Base-by-base conservation (phyloP, 148 eudicot species). In the Tetragonia tetragonoides region DNA sequence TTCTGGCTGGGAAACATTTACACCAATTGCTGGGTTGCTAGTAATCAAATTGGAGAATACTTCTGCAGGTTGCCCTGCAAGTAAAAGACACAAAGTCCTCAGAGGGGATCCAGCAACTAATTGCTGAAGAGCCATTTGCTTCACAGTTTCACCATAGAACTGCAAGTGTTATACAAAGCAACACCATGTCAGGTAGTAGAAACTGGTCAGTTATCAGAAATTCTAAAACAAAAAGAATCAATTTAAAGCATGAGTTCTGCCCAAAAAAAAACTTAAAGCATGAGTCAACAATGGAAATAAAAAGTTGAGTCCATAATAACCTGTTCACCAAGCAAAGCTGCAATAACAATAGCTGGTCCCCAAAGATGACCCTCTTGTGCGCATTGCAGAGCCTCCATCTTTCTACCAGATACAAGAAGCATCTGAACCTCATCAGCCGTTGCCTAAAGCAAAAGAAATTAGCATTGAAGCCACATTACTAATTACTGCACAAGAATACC, bases 321-420 rank as follows among this genome's bases (percentile, higher is more conserved):
- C 94, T 90, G 90, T 69, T 94, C 89, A 44, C 98, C 97, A 69
- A 94, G 91, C 81, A 91, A 89, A 40, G 90, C 87, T 60, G 98
- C 98, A 86, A 94, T 90, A 38, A 90, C 87, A 81, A 94, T 87
- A 66, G 98, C 98, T 76, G 86, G 87, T 28, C 94, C 94, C 98
- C 98, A 93, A 59, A 91, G 72, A 74, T 94, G 97, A 79, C 94
- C 97, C 81, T 87, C 88, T 60, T 86, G 92, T 76, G 98, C 98
- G 85, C 91, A 81, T 64, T 83, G 91, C 51, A 94, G 74, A 38
- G 98, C 98, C 81, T 94, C 98, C 76, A 78, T 87, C 86, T 84
- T 94, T 85, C 86, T 90, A 73, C 98, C 98, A 82, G 93, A 86
- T 69, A 91, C 97, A 81, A 94, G 88, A 86, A 94, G 94, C 77